A percentile compares a stretch with the other conserved stretches of the same genome.
Conservation (phyloP, 306 rosid genomes). For the Erythrophleum fordii region DNA sequence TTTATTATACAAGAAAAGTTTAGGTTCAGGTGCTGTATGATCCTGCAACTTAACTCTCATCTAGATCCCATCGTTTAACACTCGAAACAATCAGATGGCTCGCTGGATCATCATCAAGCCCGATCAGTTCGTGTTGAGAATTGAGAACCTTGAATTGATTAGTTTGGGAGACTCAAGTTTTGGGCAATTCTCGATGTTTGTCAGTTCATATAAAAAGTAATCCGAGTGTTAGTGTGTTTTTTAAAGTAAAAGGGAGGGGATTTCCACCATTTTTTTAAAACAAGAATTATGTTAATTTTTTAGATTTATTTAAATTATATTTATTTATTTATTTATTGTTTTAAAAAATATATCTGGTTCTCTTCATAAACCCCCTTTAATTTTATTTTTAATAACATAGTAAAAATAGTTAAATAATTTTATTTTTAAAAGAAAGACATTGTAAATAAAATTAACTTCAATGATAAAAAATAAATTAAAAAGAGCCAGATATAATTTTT, state of each 20-base stretch:
- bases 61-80: too few relatives aligned
- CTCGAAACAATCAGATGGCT: too few relatives aligned
- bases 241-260: neutral
- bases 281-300: too few relatives aligned
- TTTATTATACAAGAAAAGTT: neutral
- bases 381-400: neutral
- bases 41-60: neutral
- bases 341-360: too few relatives aligned
- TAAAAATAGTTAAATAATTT: neutral
- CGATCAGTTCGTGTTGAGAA: too few relatives aligned
- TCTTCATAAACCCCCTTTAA: too few relatives aligned
- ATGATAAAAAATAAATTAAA: neutral
- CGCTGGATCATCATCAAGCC: too few relatives aligned
- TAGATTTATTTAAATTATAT: too few relatives aligned
- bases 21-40: neutral
- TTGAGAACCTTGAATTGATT: neutral
- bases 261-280: neutral
- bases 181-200: neutral
- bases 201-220: neutral
- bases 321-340: too few relatives aligned
- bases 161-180: neutral
- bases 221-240: neutral
- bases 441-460: neutral
- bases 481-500: neutral
- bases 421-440: neutral